Evolutionary conservation across 2,329 filamentous ascomycete genomes (phyloP).

Genomic region (Fusarium sororula): DNA sequence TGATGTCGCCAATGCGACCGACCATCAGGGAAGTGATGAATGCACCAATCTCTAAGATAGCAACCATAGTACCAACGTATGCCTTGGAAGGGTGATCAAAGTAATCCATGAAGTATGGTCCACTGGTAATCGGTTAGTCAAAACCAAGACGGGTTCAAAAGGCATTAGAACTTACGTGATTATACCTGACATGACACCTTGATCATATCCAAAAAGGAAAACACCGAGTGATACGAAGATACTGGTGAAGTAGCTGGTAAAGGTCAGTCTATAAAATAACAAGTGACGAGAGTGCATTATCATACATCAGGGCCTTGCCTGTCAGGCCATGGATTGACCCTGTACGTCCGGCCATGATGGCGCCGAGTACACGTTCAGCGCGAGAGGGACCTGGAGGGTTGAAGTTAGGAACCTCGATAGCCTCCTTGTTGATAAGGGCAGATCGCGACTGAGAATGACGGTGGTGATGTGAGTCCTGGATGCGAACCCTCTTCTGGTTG

Average conservation of each 20-base stretch:
- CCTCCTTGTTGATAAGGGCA: conserved; percentile 71
- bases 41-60: conserved; percentile 93
- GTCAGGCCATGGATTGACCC: conserved; percentile 88
- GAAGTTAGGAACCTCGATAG: conserved; percentile 82
- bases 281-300: conserved; percentile 2
- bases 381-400: conserved; percentile 69
- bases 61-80: conserved; percentile 95
- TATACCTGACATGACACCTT: conserved; percentile 85
- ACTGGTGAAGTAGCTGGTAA: conserved; percentile 86
- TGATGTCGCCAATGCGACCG: conserved; percentile 88
- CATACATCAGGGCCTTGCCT: conserved; percentile 91
- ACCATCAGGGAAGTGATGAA: conserved; percentile 89
- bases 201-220: conserved; percentile 89
- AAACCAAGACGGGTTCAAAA: neutral
- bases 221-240: conserved; percentile 88
- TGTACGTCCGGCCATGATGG: conserved; percentile 86
- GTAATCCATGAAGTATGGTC: conserved; percentile 87
- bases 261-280: conserved; percentile 24
- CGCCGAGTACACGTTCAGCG: conserved; percentile 75
- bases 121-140: conserved; percentile 63
- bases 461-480: conserved; percentile 59
- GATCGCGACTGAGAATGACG: conserved; percentile 52
- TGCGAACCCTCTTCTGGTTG: conserved; percentile 72
- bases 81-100: conserved; percentile 89
- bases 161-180: conserved; percentile 63